These are phyloP conservation scores for Exophiala spinifera DNA, from an alignment of 2,329 filamentous ascomycete species.

Conservation along the genomic window DNA sequence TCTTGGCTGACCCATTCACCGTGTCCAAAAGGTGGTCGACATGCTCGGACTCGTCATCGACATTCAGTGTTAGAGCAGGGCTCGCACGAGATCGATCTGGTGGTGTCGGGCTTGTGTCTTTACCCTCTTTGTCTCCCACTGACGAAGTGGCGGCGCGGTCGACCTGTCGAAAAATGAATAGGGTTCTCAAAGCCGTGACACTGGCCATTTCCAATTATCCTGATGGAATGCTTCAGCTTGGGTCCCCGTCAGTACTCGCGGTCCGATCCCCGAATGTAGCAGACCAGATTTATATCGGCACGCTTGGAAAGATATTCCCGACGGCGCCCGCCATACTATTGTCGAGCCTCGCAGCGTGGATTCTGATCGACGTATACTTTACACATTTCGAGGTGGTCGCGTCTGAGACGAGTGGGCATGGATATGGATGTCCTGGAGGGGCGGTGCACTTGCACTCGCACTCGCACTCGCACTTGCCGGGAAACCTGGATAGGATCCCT, in stretches of 20 bases:
- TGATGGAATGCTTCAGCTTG: slow-evolving; percentile 14
- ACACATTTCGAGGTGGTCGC: slow-evolving; percentile 3
- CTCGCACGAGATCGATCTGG: background rate
- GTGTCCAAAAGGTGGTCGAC: slow-evolving; percentile 7
- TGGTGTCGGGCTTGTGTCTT: background rate
- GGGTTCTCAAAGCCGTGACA: slow-evolving; percentile 14
- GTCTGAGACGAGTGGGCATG: background rate
- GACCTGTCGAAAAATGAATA: slow-evolving; percentile 12
- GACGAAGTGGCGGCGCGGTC: slow-evolving; percentile 12
- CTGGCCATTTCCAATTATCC: slow-evolving; percentile 21
- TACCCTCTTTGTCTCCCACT: slow-evolving; percentile 5
- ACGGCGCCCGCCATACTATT: slow-evolving; percentile 7
- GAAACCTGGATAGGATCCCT: slow-evolving; percentile 16
- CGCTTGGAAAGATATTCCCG: slow-evolving; percentile 22
- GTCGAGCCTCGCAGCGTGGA: slow-evolving; percentile 24
- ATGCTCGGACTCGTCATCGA: slow-evolving; percentile 3
- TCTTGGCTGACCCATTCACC: slow-evolving; percentile 16
- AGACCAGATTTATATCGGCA: slow-evolving; percentile 14
- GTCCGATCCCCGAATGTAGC: slow-evolving; percentile 8
- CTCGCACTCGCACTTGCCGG: background rate
- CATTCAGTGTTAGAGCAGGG: slow-evolving; percentile 3
- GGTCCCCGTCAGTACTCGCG: slow-evolving; percentile 12
- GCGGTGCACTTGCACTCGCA: no score
- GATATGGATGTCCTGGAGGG: no score
- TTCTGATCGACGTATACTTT: slow-evolving; percentile 25